Evolutionary conservation across 2,329 filamentous ascomycete species (phyloP).

Genomic region (Gliomastix tumulicola): DNA sequence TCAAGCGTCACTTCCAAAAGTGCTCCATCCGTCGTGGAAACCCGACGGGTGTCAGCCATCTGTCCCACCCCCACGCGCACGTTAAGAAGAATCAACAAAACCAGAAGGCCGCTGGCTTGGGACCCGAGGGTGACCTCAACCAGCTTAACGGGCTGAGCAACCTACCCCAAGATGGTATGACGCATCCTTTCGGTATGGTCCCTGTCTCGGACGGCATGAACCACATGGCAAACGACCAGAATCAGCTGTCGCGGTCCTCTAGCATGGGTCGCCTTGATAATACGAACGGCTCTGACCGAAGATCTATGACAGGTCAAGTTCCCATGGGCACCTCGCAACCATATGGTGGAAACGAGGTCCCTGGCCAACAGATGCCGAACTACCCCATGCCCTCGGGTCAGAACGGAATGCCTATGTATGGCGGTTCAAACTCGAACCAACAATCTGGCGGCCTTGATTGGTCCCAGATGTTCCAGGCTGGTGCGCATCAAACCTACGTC

Average conservation of each 20-base stretch:
- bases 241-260: conserved; percentile 54
- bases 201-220: conserved; percentile 50
- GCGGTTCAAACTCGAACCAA: conserved; percentile 52
- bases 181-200: conserved; percentile 51
- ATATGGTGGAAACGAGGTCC: conserved; percentile 48
- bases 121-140: conserved; percentile 46
- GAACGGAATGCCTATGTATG: conserved; percentile 59
- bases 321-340: conserved; percentile 42
- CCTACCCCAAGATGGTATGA: conserved; percentile 48
- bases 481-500: conserved; percentile 60
- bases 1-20: conserved; percentile 99
- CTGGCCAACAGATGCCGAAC: conserved; percentile 55
- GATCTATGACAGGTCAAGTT: conserved; percentile 44
- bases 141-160: conserved; percentile 56
- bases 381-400: conserved; percentile 58
- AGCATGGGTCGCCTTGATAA: conserved; percentile 53
- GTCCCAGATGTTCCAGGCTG: conserved; percentile 72
- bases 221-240: conserved; percentile 54
- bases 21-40: conserved; percentile 95
- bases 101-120: conserved; percentile 47
- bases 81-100: conserved; percentile 67
- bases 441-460: conserved; percentile 62
- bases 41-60: conserved; percentile 86
- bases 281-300: conserved; percentile 47
- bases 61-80: conserved; percentile 87